Percentiles rank a stretch among this genome's conserved stretches.
Conservation (phyloP, 441 rosid genomes). For the Pelargonium australe region DNA sequence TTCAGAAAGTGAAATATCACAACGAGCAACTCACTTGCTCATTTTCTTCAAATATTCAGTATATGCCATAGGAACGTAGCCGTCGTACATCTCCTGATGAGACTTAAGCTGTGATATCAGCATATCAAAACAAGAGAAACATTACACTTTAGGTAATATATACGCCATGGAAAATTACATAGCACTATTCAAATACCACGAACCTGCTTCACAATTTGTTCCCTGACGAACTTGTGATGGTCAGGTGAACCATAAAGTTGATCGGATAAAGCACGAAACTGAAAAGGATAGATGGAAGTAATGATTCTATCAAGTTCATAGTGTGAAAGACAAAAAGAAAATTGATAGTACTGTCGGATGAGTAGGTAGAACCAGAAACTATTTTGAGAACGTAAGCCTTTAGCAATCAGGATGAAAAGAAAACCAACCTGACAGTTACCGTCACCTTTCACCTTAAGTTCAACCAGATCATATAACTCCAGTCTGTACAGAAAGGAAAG, state of each 20-base stretch:
- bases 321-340: neutral
- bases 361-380: neutral
- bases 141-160: constrained; percentile 13
- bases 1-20: neutral
- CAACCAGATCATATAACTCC: constrained; percentile 40
- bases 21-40: constrained; percentile 37
- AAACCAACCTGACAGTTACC: constrained; percentile 48
- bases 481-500: constrained; percentile 24
- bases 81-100: constrained; percentile 46
- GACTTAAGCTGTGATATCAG: constrained; percentile 50
- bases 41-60: constrained; percentile 62
- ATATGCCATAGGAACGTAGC: constrained; percentile 70
- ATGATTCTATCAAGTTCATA: constrained; percentile 2
- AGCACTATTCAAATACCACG: constrained; percentile 13
- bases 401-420: constrained; percentile 6
- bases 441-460: constrained; percentile 48
- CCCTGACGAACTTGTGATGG: constrained; percentile 66
- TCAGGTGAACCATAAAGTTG: constrained; percentile 83
- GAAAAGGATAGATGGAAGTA: constrained; percentile 19
- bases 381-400: constrained; percentile 1
- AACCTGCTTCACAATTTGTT: constrained; percentile 69
- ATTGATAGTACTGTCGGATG: constrained; percentile 8
- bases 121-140: constrained; percentile 8
- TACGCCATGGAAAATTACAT: constrained; percentile 9
- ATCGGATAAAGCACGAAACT: constrained; percentile 89